These are phyloP conservation scores for Chionographis japonica DNA, from an alignment of 106 monocot species.

Conservation along the genomic window DNA sequence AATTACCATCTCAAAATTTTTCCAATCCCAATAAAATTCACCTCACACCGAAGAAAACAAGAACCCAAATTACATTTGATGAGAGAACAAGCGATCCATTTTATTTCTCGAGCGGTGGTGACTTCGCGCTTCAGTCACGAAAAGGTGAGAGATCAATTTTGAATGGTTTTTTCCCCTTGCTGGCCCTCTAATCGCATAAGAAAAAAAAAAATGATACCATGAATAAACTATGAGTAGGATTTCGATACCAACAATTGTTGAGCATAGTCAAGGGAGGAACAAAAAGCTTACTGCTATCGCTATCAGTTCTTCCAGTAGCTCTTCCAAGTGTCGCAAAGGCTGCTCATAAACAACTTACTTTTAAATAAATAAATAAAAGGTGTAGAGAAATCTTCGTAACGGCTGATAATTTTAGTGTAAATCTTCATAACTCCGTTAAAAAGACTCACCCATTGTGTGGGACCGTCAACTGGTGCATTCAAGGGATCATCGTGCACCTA, in stretches of 20 bases:
- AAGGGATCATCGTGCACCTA: conserved; percentile 89
- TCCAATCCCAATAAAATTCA: too few species aligned
- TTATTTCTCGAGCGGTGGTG: too few species aligned
- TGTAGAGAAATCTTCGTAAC: too few species aligned
- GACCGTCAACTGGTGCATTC: conserved; percentile 92
- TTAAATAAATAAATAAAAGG: too few species aligned
- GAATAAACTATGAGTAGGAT: background rate
- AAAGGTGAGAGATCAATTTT: conserved; percentile 78
- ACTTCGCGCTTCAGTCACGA: conserved; percentile 1
- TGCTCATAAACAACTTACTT: conserved; percentile 8
- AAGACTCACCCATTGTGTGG: conserved; percentile 83
- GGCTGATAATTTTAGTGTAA: too few species aligned
- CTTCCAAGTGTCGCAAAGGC: conserved; percentile 85
- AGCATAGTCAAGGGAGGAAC: background rate
- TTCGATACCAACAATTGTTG: background rate
- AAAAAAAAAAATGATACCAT: background rate
- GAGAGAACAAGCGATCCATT: too few species aligned
- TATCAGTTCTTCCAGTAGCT: conserved; percentile 80
- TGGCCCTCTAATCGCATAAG: conserved; percentile 26
- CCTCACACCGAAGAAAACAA: too few species aligned
- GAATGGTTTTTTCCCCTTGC: conserved; percentile 72
- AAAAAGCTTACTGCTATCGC: conserved; percentile 73
- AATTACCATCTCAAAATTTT: too few species aligned
- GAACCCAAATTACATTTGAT: too few species aligned
- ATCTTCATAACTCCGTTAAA: background rate